These are phyloP conservation scores for Calonectria fujianensis DNA, from an alignment of 2,329 filamentous ascomycete species.

Conservation along the genomic window DNA sequence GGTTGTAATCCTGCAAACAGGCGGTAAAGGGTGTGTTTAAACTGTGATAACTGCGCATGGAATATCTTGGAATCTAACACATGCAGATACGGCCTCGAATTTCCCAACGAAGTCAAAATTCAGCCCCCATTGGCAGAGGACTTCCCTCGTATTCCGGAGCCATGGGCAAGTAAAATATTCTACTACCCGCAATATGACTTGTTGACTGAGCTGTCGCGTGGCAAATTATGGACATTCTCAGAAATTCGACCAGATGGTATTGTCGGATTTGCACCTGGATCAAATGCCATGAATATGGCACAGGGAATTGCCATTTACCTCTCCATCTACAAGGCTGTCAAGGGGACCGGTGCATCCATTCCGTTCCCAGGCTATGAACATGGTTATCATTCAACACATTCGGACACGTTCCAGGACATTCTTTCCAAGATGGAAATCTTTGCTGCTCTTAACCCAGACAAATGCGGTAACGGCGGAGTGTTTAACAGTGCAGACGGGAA, in stretches of 20 bases:
- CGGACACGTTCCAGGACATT: conserved; percentile 13
- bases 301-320: conserved; percentile 13
- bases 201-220: not conserved
- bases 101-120: not conserved
- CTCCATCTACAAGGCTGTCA: not conserved
- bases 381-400: not conserved
- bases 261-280: conserved; percentile 8
- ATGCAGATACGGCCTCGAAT: not conserved
- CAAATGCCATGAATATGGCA: conserved; percentile 6
- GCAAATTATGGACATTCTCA: not conserved
- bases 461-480: not conserved
- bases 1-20: not conserved
- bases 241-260: conserved; percentile 10
- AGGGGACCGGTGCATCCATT: not conserved
- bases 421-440: conserved; percentile 11
- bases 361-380: not conserved
- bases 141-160: conserved; percentile 11
- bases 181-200: conserved; percentile 3
- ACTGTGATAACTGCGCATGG: too few species aligned
- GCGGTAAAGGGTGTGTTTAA: not conserved
- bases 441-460: not conserved
- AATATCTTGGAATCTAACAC: too few species aligned
- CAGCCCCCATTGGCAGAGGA: not conserved
- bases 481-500: not conserved
- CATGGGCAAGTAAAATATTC: conserved; percentile 7